phyloP scores from a whole-genome alignment of 2,329 filamentous ascomycete species.

The Tolypocladium sp. region DNA sequence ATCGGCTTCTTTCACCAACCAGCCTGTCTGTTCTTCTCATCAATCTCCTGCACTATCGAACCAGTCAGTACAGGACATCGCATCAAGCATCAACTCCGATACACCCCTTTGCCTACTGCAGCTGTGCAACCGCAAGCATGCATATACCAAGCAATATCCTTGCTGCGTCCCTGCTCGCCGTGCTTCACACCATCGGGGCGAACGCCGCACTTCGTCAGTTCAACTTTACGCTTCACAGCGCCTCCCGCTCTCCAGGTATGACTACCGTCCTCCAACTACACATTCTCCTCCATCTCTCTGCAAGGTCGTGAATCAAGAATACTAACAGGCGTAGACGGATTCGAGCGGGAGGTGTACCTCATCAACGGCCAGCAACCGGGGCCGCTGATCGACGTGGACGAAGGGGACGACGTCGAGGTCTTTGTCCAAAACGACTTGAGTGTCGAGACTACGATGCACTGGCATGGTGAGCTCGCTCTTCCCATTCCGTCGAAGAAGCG shows the following conservation, averaged over 20 bases:
- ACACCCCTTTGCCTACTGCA: too few species aligned
- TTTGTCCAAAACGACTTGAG: conserved; percentile 2
- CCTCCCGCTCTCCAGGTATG: conserved; percentile 2
- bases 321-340: background rate
- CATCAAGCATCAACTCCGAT: too few species aligned
- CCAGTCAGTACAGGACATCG: too few species aligned
- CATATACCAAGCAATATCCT: background rate
- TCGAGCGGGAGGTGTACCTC: conserved; percentile 5
- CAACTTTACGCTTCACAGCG: conserved; percentile 2
- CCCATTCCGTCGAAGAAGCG: too few species aligned
- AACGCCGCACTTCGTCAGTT: background rate
- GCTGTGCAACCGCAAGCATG: too few species aligned
- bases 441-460: background rate
- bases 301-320: too few species aligned
- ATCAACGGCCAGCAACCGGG: conserved; percentile 7
- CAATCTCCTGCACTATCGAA: too few species aligned
- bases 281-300: too few species aligned
- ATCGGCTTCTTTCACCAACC: too few species aligned
- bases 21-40: too few species aligned
- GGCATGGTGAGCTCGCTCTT: too few species aligned
- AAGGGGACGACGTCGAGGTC: conserved; percentile 2
- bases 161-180: background rate
- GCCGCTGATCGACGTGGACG: conserved; percentile 5
- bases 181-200: too few species aligned
- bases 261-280: background rate